Evolutionary conservation across 2,329 filamentous ascomycete genomes (phyloP).

Genomic region (Elsinoe australis): DNA sequence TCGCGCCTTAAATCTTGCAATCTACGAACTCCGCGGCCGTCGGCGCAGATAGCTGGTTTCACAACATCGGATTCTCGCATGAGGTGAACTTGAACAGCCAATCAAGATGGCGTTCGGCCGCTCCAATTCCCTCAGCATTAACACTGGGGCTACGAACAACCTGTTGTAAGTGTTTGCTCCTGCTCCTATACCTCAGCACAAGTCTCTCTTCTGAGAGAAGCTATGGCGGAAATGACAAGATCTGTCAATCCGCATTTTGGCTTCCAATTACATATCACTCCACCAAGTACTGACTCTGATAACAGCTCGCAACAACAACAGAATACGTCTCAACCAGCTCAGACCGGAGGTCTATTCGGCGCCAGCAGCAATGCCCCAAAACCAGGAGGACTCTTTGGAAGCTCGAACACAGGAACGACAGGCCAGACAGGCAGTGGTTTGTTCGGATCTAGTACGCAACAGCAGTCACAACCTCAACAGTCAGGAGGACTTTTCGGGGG

Average conservation of each 20-base stretch:
- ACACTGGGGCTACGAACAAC: slow-evolving; percentile 42
- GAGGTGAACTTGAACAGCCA: not conserved
- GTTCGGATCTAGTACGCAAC: slow-evolving; percentile 24
- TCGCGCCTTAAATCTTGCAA: too few species aligned
- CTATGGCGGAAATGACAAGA: not conserved
- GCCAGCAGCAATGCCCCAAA: slow-evolving; percentile 19
- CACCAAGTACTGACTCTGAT: not conserved
- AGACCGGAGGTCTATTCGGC: slow-evolving; percentile 22
- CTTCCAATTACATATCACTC: not conserved
- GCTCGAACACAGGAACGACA: slow-evolving; percentile 20
- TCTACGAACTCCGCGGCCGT: too few species aligned
- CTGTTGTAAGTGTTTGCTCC: slow-evolving; percentile 28
- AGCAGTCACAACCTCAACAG: slow-evolving; percentile 24
- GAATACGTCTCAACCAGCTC: slow-evolving; percentile 13
- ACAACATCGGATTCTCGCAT: not conserved
- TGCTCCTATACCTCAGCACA: not conserved
- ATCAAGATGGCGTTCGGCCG: slow-evolving; percentile 37
- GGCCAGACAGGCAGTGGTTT: slow-evolving; percentile 22
- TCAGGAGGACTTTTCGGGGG: slow-evolving; percentile 24
- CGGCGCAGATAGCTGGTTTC: too few species aligned
- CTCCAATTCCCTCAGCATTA: slow-evolving; percentile 47
- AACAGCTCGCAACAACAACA: slow-evolving; percentile 1
- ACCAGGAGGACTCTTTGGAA: slow-evolving; percentile 6
- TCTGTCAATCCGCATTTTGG: not conserved
- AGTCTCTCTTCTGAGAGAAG: not conserved